phyloP scores from a whole-genome alignment of 1,284 basidiomycete species.

The Megacollybia platyphylla region DNA sequence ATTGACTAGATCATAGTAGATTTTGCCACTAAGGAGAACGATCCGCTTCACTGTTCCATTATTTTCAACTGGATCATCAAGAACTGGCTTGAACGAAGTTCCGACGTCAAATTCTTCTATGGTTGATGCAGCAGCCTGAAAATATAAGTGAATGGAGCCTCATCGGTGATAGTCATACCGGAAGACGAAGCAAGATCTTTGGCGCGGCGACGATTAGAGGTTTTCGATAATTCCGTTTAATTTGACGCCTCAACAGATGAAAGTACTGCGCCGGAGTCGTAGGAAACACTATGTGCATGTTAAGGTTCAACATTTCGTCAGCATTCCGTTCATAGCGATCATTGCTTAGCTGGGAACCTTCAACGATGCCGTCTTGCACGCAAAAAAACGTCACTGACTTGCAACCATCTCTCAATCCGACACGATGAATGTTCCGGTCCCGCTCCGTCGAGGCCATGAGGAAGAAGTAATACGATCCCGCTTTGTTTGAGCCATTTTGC shows the following conservation, averaged over 20 bases:
- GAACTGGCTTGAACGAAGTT: slow-evolving; percentile 60
- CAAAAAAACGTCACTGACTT: slow-evolving; percentile 27
- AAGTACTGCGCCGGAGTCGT: slow-evolving; percentile 86
- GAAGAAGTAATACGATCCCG: slow-evolving; percentile 75
- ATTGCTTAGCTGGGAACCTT: slow-evolving; percentile 47
- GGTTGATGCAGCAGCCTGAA: slow-evolving; percentile 62
- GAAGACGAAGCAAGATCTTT: slow-evolving; percentile 68
- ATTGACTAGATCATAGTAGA: slow-evolving; percentile 78
- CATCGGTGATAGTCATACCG: slow-evolving; percentile 33
- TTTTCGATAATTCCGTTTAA: slow-evolving; percentile 75
- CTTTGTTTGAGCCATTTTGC: slow-evolving; percentile 93
- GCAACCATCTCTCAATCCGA: slow-evolving; percentile 77
- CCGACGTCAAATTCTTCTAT: slow-evolving; percentile 53
- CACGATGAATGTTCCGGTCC: slow-evolving; percentile 87
- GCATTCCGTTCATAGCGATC: slow-evolving; percentile 36
- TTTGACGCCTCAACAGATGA: slow-evolving; percentile 76
- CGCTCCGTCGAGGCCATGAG: slow-evolving; percentile 81
- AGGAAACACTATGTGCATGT: slow-evolving; percentile 76
- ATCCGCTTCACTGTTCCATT: slow-evolving; percentile 37
- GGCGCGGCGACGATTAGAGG: slow-evolving; percentile 76
- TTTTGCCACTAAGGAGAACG: slow-evolving; percentile 62
- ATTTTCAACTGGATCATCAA: slow-evolving; percentile 38
- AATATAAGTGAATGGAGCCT: slow-evolving; percentile 1
- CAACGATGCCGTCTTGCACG: background rate
- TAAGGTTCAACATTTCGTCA: slow-evolving; percentile 35